These are phyloP conservation scores for Sapria himalayana DNA, from an alignment of 345 rosid species.

Conservation along the genomic window DNA sequence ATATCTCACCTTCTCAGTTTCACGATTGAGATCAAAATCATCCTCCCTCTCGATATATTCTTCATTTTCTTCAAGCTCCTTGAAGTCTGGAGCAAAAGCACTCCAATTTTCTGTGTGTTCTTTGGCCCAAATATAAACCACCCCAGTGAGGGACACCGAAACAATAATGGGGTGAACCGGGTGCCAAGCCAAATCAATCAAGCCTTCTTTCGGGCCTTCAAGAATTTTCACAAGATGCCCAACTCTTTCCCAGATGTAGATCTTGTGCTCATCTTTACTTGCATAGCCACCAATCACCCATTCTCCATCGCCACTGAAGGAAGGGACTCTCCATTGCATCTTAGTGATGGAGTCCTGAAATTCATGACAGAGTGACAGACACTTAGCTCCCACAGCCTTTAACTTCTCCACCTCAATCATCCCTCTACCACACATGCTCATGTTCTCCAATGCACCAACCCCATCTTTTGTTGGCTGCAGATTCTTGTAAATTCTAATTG, in stretches of 20 bases:
- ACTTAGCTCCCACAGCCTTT: conserved; percentile 59
- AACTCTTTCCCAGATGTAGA: conserved; percentile 94
- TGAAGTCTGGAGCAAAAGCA: conserved; percentile 98
- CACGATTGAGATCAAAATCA: conserved; percentile 82
- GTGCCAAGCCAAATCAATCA: conserved; percentile 97
- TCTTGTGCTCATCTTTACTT: conserved; percentile 95
- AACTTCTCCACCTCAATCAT: conserved; percentile 43
- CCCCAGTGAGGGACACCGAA: conserved; percentile 78
- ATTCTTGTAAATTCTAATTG: conserved; percentile 76
- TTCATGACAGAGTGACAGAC: conserved; percentile 68
- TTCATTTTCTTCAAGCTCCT: conserved; percentile 98
- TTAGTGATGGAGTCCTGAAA: conserved; percentile 92
- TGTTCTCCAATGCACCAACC: conserved; percentile 21
- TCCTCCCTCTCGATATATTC: conserved; percentile 96
- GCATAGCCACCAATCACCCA: conserved; percentile 99
- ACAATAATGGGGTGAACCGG: conserved; percentile 90
- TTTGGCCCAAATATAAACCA: conserved; percentile 97
- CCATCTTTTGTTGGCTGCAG: conserved; percentile 65
- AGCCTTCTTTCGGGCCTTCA: conserved; percentile 96
- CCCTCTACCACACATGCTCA: conserved; percentile 26
- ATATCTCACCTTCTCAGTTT: conserved; percentile 61
- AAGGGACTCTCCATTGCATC: conserved; percentile 97
- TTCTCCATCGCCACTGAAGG: conserved; percentile 96
- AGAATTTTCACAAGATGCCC: conserved; percentile 96
- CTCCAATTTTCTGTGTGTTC: conserved; percentile 99